These are phyloP conservation scores for Aquanectria penicillioides DNA, from an alignment of 2,329 filamentous ascomycete genomes.

Conservation along the genomic window DNA sequence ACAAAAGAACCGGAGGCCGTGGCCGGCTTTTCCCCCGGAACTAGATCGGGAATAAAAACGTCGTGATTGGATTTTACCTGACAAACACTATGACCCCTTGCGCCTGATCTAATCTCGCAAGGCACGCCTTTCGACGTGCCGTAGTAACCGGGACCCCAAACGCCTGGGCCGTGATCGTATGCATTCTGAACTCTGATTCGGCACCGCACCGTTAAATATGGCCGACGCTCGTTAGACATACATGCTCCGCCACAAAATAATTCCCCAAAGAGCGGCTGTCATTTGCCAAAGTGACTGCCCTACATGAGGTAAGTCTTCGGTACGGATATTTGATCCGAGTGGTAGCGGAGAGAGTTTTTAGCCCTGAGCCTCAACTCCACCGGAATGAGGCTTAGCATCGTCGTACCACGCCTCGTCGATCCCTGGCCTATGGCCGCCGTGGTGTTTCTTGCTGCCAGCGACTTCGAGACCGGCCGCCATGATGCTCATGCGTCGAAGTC, in stretches of 20 bases:
- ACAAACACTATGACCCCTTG: conserved; percentile 23
- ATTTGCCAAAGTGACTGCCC: background rate
- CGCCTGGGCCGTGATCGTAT: conserved; percentile 32
- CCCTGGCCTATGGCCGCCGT: conserved; percentile 14
- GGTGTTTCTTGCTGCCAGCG: conserved; percentile 35
- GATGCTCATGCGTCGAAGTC: conserved; percentile 82
- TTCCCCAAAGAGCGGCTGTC: conserved; percentile 6
- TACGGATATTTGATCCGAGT: background rate
- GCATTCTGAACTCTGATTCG: conserved; percentile 25
- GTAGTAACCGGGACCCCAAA: conserved; percentile 38
- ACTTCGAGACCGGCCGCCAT: conserved; percentile 80
- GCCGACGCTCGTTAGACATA: background rate
- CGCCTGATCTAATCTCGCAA: conserved; percentile 31
- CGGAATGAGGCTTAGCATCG: conserved; percentile 30
- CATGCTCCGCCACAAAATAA: conserved; percentile 2
- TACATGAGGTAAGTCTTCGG: background rate
- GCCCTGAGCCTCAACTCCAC: conserved; percentile 22
- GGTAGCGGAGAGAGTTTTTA: background rate
- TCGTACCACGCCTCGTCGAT: conserved; percentile 50
- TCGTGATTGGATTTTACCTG: conserved; percentile 12
- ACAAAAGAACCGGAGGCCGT: background rate
- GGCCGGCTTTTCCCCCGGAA: background rate
- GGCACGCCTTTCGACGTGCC: conserved; percentile 28
- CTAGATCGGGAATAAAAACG: conserved; percentile 7
- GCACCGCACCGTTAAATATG: conserved; percentile 1